Conservation (phyloP, 2,329 filamentous ascomycete species). For the Pestalotiopsis sp. region DNA sequence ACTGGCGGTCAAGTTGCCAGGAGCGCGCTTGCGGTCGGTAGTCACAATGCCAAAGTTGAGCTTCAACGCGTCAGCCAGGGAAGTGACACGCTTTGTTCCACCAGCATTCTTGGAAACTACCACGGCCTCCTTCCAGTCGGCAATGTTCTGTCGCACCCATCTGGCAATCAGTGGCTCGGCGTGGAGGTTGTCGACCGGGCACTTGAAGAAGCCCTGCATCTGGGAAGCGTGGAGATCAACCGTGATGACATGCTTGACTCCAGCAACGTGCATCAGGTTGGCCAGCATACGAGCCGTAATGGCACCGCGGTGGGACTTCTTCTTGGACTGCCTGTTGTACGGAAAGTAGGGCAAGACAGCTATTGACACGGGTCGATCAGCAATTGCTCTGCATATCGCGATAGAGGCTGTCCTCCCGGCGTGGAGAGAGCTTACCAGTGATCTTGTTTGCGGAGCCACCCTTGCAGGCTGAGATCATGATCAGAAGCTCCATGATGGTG, state of each 20-base stretch:
- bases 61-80: conserved; percentile 91
- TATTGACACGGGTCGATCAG: conserved; percentile 35
- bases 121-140: conserved; percentile 86
- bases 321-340: conserved; percentile 99
- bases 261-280: conserved; percentile 89
- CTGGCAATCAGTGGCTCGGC: conserved; percentile 93
- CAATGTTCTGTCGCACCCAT: conserved; percentile 91
- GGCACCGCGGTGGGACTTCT: conserved; percentile 94
- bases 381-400: neutral
- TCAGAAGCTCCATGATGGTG: conserved; percentile 97
- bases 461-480: conserved; percentile 99
- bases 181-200: conserved; percentile 95
- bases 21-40: conserved; percentile 72
- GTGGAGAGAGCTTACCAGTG: conserved; percentile 67
- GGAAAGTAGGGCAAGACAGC: conserved; percentile 94
- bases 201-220: conserved; percentile 99
- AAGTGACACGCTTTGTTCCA: conserved; percentile 95
- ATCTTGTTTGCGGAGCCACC: conserved; percentile 96
- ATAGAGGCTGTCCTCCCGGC: neutral
- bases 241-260: conserved; percentile 96
- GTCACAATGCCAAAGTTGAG: conserved; percentile 97
- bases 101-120: conserved; percentile 98
- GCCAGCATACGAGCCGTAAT: conserved; percentile 98
- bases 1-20: conserved; percentile 73
- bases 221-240: conserved; percentile 96